Conservation (phyloP, 371 early-diverging fungal species). For the Apophysomyces sp. region DNA sequence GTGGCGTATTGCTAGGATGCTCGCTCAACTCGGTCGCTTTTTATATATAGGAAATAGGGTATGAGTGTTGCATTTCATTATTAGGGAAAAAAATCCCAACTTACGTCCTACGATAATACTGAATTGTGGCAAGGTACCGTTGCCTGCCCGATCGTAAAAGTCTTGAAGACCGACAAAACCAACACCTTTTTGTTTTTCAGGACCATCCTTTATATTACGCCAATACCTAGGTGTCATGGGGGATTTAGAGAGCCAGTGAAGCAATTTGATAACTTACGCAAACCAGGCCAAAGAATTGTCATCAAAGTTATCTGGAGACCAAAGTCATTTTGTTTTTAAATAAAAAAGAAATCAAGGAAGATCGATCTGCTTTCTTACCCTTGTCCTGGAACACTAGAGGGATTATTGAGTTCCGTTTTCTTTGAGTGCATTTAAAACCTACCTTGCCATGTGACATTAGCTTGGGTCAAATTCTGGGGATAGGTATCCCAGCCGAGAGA, state of each 20-base stretch:
- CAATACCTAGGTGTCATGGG: slow-evolving; percentile 15
- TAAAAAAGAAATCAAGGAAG: no score
- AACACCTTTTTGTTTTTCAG: slow-evolving; percentile 26
- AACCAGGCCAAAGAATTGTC: slow-evolving; percentile 29
- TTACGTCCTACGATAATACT: slow-evolving; percentile 12
- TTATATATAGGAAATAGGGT: background rate
- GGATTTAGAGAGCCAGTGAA: background rate
- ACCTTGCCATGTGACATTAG: slow-evolving; percentile 25
- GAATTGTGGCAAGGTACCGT: slow-evolving; percentile 25
- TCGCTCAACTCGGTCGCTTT: slow-evolving; percentile 17
- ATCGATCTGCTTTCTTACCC: background rate
- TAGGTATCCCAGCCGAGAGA: slow-evolving; percentile 21
- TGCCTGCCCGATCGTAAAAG: slow-evolving; percentile 23
- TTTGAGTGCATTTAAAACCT: no score
- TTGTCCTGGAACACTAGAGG: slow-evolving; percentile 22
- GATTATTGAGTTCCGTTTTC: no score
- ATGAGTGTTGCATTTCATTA: background rate
- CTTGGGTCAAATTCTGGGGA: slow-evolving; percentile 20
- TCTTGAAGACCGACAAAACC: slow-evolving; percentile 26
- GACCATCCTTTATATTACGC: slow-evolving; percentile 16
- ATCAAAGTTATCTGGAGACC: slow-evolving; percentile 2
- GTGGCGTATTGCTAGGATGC: slow-evolving; percentile 26
- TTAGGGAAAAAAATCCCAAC: no score
- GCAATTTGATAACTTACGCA: background rate
- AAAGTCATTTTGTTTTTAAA: background rate